Evolutionary conservation across 805 yeast species (phyloP), one percentile per base, ranked within the genome.

Genomic region (Cyberlindnera veronae): DNA sequence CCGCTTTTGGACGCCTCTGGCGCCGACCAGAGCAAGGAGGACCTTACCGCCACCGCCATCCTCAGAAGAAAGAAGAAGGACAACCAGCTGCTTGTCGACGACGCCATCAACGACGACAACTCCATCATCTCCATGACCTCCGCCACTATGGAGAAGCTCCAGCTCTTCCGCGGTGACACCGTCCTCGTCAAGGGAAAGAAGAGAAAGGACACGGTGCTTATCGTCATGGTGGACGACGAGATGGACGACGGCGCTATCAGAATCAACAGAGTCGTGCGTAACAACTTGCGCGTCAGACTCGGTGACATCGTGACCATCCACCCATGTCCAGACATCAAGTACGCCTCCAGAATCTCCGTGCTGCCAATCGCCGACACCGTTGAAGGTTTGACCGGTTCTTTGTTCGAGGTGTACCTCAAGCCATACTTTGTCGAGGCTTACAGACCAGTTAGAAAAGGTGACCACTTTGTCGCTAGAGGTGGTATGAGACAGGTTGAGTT

Each of bases 401-500:
- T 93, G 53, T 93, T 93, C 55, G 99, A 93, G 59, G 96, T 90
- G 18, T 93, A 84, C 71, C 76, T 93, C 63, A 93, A 93, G 70
- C 99, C 99, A 29, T 93, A 93, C 71, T 93, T 93, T 62, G 97
- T 93, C 32, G 99, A 93, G 69, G 97, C 99, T 42, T 93, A 93
- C 69, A 83, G 99, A 68, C 99, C 99, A 4, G 96, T 93, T 29
- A 84, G 97, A 68, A 91, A 90, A 63, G 97, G 97, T 50, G 99
- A 93, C 62, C 85, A 86, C 56, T 93, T 93, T 67, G 80, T 91
- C 34, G 98, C 88, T 19, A 81, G 99, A 64, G 99, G 99, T 60
- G 96, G 97, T 63, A 93, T 93, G 99, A 82, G 99, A 69, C 98
- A 91, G 63, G 99, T 93, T 32, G 99, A 93, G 66, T 93, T 93